Base-by-base conservation (phyloP, 2,329 filamentous ascomycete species). In the Xylariaceae sp. region DNA sequence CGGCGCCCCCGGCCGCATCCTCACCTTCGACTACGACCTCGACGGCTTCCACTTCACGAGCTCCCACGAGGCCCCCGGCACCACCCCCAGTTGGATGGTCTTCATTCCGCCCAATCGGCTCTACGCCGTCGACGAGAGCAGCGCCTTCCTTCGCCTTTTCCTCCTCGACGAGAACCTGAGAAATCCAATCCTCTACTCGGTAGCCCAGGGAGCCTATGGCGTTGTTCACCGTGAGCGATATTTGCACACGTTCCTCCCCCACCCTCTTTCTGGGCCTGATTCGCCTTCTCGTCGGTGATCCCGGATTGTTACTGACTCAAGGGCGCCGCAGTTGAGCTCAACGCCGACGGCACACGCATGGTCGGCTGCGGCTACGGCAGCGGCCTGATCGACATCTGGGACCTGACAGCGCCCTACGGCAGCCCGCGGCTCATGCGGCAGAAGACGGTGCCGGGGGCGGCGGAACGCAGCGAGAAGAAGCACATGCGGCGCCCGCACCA, bases 101-200 rank as follows among this genome's bases (percentile, higher is more conserved):
- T 61, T 60, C 48, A 39, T 53, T 13, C 21, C 31, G 1, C 59
- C 60, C 17, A 55, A 60, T 44, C 45, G 52, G 4, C 38, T 73
- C 26, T 72, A 68, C 38, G 63, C 64, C 28, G 63, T 67, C 14
- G 59, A 73, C 40, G 70, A 74, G 58, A 62, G 61, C 43, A 53
- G 56, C 42, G 50, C 52, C 31, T 44, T 50, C 28, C 51, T 64
- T n/a, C 57, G 59, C 38, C 47, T 62, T 12, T 67, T 66, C 45
- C 53, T 48, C 13, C 53, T 67, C 21, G 56, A 66, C 39, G 40
- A 49, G n/a, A n/a, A n/a, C n/a, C n/a, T n/a, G n/a, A n/a, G n/a
- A n/a, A n/a, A n/a, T n/a, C n/a, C n/a, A n/a, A n/a, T n/a, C n/a
- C n/a, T n/a, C n/a, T n/a, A n/a, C n/a, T n/a, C n/a, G n/a, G n/a